A percentile compares a stretch with the other conserved stretches of the same genome.
Conservation (phyloP, 768 basidiomycete species). For the Vishniacozyma victoriae region DNA sequence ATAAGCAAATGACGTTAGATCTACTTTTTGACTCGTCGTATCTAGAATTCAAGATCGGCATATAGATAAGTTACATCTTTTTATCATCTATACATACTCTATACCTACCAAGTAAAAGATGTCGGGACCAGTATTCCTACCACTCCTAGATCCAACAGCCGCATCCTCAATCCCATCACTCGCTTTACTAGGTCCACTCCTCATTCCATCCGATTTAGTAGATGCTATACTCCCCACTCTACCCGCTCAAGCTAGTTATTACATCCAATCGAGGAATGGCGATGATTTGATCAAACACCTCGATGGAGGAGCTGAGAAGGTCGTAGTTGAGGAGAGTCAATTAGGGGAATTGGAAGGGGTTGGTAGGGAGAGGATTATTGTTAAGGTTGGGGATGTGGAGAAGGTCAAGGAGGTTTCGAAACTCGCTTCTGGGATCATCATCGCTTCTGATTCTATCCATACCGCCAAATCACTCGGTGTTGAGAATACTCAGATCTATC, state of each 20-base stretch:
- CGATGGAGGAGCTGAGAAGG: slow-evolving; percentile 71
- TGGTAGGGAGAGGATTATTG: slow-evolving; percentile 67
- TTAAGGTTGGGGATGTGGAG: slow-evolving; percentile 69
- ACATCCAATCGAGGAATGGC: slow-evolving; percentile 21
- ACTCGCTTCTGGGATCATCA: slow-evolving; percentile 65
- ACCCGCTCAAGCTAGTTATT: slow-evolving; percentile 45
- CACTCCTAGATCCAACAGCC: slow-evolving; percentile 45
- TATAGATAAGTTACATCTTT: too few species aligned
- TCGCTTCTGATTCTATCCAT: slow-evolving; percentile 46
- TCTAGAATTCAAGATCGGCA: too few species aligned
- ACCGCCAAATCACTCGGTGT: slow-evolving; percentile 44
- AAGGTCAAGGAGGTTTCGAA: slow-evolving; percentile 71
- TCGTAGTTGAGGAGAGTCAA: slow-evolving; percentile 62
- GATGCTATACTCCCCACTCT: slow-evolving; percentile 41
- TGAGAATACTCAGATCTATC: slow-evolving; percentile 36
- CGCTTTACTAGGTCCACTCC: slow-evolving; percentile 69
- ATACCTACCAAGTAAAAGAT: slow-evolving; percentile 20
- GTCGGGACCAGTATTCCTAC: slow-evolving; percentile 45
- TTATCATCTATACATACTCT: not conserved
- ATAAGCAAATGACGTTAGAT: too few species aligned
- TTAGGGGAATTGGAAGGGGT: slow-evolving; percentile 50
- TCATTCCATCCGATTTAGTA: slow-evolving; percentile 51
- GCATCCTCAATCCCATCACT: slow-evolving; percentile 57
- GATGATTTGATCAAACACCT: slow-evolving; percentile 53
- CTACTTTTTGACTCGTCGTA: too few species aligned